Evolutionary conservation across 257 asterid genomes (phyloP), one percentile per base, ranked within the genome.

Genomic region (Anisodus acutangulus): DNA sequence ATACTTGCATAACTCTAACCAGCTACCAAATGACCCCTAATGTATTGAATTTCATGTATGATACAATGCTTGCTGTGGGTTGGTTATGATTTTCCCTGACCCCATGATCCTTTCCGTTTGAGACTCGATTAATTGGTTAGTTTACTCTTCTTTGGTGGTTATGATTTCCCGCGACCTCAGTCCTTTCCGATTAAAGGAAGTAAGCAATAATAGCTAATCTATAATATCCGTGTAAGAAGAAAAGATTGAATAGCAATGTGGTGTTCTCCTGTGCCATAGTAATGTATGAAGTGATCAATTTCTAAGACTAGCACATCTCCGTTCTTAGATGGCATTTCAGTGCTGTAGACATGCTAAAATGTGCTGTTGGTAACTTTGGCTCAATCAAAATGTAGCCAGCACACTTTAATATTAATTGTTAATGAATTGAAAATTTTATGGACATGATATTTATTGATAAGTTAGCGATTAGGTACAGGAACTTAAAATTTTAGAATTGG

Each of bases 51-150:
- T 68, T 51, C 60, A 15, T 37, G 41, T 49, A 16, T 22, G 22
- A 82, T 64, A 19, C 45, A 3, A 8, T 67, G 53, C 78, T 69
- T 16, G 54, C 9, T 39, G 53, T 68, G 49, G 45, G 72, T 66
- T 35, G 47, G 72, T 9, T 66, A 35, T 66, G 76, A 67, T 67
- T 37, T 13, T 37, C 49, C 47, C 11, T 6, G 22, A 67, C 12
- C 22, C 51, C 76, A 13, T 7, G 19, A 31, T 11, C 9, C 72
- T 66, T 67, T 35, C 3, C 10, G 5, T 15, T 2, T 31, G 49
- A 67, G 76, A 67, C 49, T 68, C 76, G 11, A 37, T 68, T 37
- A 37, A 68, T 68, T 35, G 51, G 76, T 37, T 68, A 68, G 12
- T 6, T 68, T 68, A 15, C 76, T 37, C 76, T 37, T 68, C 6